phyloP scores from a whole-genome alignment of 495 filamentous ascomycete genomes.

The Hyaloscypha hepaticicola region DNA sequence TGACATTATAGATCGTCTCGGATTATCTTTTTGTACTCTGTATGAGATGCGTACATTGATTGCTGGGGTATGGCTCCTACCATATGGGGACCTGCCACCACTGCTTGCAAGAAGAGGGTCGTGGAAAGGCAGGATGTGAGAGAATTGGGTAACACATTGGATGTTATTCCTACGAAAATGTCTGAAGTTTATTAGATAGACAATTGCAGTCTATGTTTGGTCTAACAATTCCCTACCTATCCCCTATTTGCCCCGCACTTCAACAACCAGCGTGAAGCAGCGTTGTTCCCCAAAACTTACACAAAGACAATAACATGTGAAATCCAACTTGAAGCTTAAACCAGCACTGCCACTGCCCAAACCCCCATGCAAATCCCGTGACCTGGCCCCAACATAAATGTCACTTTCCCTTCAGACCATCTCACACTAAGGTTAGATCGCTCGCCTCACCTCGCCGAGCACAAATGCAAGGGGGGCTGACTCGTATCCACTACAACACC shows the following conservation, averaged over 20 bases:
- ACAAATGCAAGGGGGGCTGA: not conserved
- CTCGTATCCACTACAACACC: not conserved
- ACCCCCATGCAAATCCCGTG: too few species aligned
- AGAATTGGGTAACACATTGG: not conserved
- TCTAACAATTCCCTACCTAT: not conserved
- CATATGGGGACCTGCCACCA: not conserved
- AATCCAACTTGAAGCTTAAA: not conserved
- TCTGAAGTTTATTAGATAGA: not conserved
- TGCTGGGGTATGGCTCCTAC: not conserved
- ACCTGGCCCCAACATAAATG: too few species aligned
- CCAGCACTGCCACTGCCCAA: not conserved
- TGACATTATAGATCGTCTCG: slow-evolving; percentile 1
- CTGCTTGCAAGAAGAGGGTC: not conserved
- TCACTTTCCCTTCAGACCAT: too few species aligned
- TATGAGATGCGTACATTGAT: not conserved
- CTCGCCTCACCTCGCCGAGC: not conserved
- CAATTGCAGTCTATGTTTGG: not conserved
- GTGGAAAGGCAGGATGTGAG: not conserved
- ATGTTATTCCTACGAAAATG: not conserved
- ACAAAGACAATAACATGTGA: not conserved
- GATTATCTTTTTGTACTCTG: not conserved
- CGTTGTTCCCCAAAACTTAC: too few species aligned
- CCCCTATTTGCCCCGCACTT: not conserved
- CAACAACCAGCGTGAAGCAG: too few species aligned
- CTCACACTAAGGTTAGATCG: too few species aligned